Evolutionary conservation across 2,329 filamentous ascomycete genomes (phyloP).

Genomic region (Fusarium dlaminii): DNA sequence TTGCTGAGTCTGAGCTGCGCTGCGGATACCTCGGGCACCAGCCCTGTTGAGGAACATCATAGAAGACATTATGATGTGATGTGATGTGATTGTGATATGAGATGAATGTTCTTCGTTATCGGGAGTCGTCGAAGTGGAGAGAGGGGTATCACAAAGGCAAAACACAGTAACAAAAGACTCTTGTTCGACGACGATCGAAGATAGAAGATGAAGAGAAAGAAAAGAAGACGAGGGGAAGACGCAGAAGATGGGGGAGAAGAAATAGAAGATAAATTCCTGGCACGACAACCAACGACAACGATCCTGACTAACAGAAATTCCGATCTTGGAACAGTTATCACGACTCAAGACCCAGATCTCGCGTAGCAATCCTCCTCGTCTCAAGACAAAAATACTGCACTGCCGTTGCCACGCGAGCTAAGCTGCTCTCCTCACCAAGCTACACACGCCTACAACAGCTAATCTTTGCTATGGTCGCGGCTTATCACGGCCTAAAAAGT

Average conservation of each 20-base stretch:
- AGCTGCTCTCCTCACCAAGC: conserved; percentile 5
- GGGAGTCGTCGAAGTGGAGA: conserved; percentile 14
- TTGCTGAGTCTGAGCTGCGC: conserved; percentile 44
- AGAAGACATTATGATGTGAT: conserved; percentile 46
- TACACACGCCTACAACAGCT: neutral
- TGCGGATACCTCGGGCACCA: conserved; percentile 46
- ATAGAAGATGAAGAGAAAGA: conserved; percentile 18
- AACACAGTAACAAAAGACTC: conserved; percentile 1
- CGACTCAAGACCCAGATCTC: conserved; percentile 12
- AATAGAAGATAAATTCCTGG: conserved; percentile 7
- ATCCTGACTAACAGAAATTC: conserved; percentile 32
- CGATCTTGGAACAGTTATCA: conserved; percentile 19
- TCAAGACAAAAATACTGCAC: neutral
- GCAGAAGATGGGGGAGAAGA: conserved; percentile 1
- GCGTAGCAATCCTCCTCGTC: conserved; percentile 14
- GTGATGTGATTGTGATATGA: neutral
- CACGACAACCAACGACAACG: conserved; percentile 2
- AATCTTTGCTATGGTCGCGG: conserved; percentile 35
- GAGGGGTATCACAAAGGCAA: conserved; percentile 37
- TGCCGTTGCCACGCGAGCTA: conserved; percentile 25
- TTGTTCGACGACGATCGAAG: conserved; percentile 28
- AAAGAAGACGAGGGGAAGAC: neutral
- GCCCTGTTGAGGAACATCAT: conserved; percentile 47
- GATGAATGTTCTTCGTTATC: conserved; percentile 21
- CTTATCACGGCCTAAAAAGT: conserved; percentile 45